Evolutionary conservation across 2,329 filamentous ascomycete genomes (phyloP).

Genomic region (Cylindrodendrum hubeiense): DNA sequence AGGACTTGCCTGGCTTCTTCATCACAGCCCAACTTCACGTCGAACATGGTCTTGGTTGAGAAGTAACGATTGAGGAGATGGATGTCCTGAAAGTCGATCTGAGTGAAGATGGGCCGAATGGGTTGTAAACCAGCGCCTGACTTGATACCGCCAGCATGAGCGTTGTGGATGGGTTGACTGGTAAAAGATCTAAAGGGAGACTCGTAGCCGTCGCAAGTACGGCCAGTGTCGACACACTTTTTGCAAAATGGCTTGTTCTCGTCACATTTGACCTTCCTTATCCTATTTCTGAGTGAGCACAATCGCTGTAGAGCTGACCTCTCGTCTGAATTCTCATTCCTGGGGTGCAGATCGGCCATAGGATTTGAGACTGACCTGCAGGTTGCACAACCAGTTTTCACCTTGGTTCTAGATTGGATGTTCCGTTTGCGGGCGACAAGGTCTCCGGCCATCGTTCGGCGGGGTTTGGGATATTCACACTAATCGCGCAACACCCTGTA

Average conservation of each 20-base stretch:
- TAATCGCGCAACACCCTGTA: neutral
- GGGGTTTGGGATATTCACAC: neutral
- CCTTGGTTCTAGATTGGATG: conserved; percentile 44
- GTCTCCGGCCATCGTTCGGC: conserved; percentile 38
- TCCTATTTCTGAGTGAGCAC: conserved; percentile 43
- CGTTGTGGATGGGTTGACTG: conserved; percentile 29
- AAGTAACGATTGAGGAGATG: conserved; percentile 53
- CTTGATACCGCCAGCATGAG: conserved; percentile 6
- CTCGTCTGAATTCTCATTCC: neutral
- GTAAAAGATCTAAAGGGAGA: conserved; percentile 50
- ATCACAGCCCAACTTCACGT: conserved; percentile 52
- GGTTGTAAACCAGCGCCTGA: conserved; percentile 31
- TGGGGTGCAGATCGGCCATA: conserved; percentile 25
- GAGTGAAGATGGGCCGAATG: conserved; percentile 33
- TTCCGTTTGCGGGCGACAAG: conserved; percentile 43
- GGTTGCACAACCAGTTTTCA: conserved; percentile 57
- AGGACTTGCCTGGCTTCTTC: conserved; percentile 56
- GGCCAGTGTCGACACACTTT: conserved; percentile 53
- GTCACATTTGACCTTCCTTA: conserved; percentile 54
- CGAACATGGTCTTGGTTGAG: conserved; percentile 57
- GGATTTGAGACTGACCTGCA: conserved; percentile 53
- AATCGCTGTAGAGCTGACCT: conserved; percentile 8
- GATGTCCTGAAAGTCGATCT: conserved; percentile 45
- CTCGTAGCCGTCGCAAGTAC: conserved; percentile 57
- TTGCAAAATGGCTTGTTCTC: conserved; percentile 51